phyloP scores from a whole-genome alignment of 176 grass and related monocot genomes.

The Hordeum vulgare region DNA sequence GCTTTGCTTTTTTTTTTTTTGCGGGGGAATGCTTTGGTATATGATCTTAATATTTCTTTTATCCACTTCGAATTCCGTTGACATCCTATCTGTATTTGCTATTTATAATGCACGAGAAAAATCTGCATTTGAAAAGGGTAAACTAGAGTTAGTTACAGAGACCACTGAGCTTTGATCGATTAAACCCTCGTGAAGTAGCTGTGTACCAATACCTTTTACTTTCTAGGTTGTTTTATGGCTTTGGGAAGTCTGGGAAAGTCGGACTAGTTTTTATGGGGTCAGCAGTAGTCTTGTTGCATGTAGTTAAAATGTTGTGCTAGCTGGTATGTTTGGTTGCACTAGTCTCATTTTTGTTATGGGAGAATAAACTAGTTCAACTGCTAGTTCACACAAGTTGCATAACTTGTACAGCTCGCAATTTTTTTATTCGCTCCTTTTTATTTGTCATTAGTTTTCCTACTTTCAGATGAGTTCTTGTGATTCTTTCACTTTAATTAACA shows the following conservation, averaged over 20 bases:
- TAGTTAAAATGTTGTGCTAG: background rate
- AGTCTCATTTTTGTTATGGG: background rate
- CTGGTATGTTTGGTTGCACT: background rate
- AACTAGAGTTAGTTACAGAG: background rate
- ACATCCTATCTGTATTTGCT: background rate
- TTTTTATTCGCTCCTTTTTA: background rate
- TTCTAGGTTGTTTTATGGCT: background rate
- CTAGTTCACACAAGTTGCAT: background rate
- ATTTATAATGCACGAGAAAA: background rate
- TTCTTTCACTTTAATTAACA: conserved; percentile 24
- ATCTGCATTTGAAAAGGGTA: background rate
- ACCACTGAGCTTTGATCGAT: background rate
- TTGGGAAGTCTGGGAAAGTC: background rate
- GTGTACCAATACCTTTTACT: background rate
- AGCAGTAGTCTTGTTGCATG: background rate
- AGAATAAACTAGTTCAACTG: background rate
- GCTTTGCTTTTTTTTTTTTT: too few relatives aligned
- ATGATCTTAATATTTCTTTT: background rate
- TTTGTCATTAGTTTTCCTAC: background rate
- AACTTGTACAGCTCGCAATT: background rate
- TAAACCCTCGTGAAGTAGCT: background rate
- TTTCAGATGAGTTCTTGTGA: background rate
- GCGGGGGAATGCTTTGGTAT: background rate
- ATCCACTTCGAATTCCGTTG: background rate
- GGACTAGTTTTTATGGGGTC: background rate